Evolutionary conservation across 176 grass and related monocot genomes (phyloP), one percentile per base, ranked within the genome.

Genomic region (Avena atlantica): DNA sequence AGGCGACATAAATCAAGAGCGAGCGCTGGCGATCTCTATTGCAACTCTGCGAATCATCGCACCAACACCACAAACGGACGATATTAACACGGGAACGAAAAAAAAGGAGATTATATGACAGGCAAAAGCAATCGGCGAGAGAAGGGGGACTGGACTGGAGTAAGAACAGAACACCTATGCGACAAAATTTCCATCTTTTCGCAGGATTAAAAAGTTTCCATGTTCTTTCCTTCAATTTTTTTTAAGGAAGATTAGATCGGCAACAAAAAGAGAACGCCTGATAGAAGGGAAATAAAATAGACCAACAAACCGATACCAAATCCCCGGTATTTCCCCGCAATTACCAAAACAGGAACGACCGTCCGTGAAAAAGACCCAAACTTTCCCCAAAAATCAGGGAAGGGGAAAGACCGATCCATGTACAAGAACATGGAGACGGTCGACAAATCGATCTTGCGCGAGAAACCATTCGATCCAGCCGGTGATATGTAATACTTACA

Each of bases 1-100:
- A 81, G 86, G 25, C 86, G 86, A 91, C 90, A 91, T 91, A 91
- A 81, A 85, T 91, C 82, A 81, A 69, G 19, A 42, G 69, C 45
- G 17, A 52, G 65, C 31, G 64, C 50, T 14, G 16, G 29, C 40
- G 79, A 40, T 21, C 3, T 48, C 21, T 64, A 70, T 53, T 78
- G 81, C 52, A 77, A 77, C 74, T 69, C 59, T 60, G 42, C 76
- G 70, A 1, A 1, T 81, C 50, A 74, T 37, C 85, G 37, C 29
- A 57, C 15, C 36, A 31, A 12, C 69, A 56, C 11, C 59, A 65
- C 50, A 23, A 47, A 70, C 2, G 21, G 25, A 48, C 9, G 45
- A 48, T 9, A 48, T 48, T 48, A 48, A 48, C 45, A 8, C 9
- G 9, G n/a, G 23, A 51, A 36, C 14, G 16, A 34, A 63, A 13